Percentiles rank a stretch among this genome's conserved stretches.
These are phyloP conservation scores for Cadophora sp. DNA, from an alignment of 2,329 filamentous ascomycete species.

Conservation along the genomic window DNA sequence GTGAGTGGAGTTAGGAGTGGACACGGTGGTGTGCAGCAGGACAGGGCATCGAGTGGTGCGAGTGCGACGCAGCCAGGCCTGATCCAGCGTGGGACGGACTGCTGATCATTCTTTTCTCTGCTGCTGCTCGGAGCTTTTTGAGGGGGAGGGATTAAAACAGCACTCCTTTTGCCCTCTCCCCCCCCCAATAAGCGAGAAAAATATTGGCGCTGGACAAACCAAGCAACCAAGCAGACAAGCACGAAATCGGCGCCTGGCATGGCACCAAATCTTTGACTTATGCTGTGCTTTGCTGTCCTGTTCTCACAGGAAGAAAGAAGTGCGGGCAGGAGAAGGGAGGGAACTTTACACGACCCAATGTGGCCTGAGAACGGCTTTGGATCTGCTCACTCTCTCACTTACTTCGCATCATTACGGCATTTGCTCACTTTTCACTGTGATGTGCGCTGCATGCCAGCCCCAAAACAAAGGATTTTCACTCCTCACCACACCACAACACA, in stretches of 20 bases:
- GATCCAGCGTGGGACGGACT: slow-evolving; percentile 6
- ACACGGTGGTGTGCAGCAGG: neutral
- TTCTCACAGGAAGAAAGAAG: neutral
- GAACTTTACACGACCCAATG: neutral
- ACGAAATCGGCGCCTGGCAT: slow-evolving; percentile 6
- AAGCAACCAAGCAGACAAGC: neutral
- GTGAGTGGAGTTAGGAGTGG: no score
- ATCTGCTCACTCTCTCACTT: neutral
- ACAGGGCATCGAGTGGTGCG: slow-evolving; percentile 6
- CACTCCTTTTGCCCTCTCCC: no score
- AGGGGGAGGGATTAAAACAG: no score
- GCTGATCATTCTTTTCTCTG: slow-evolving; percentile 3
- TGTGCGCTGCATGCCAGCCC: neutral
- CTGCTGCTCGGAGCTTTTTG: no score
- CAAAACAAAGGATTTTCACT: slow-evolving; percentile 10
- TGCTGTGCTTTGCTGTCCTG: slow-evolving; percentile 1
- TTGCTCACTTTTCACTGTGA: neutral
- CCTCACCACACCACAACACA: slow-evolving; percentile 1
- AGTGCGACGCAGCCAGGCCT: slow-evolving; percentile 2
- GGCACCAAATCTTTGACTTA: neutral
- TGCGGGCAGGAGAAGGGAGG: no score
- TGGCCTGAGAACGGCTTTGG: slow-evolving; percentile 1
- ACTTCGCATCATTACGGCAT: slow-evolving; percentile 7
- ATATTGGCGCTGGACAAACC: neutral
- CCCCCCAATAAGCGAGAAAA: neutral